Evolutionary conservation across 2,329 filamentous ascomycete genomes (phyloP).

Genomic region (Falciphora oryzae): DNA sequence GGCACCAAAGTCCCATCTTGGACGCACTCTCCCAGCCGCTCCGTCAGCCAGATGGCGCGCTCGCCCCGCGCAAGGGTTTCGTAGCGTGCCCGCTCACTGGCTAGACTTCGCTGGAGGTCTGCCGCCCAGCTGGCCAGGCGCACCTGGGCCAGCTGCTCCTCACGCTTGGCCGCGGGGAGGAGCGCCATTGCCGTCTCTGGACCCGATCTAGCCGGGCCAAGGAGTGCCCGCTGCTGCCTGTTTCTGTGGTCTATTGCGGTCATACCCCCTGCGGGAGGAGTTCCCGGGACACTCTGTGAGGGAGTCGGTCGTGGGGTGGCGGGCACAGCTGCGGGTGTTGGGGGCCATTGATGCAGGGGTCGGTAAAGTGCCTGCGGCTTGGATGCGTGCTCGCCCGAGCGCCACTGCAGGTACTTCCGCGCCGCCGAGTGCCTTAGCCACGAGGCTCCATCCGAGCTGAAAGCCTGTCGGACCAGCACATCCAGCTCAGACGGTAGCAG

Average conservation of each 20-base stretch:
- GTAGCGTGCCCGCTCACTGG: conserved; percentile 66
- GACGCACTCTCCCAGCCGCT: conserved; percentile 60
- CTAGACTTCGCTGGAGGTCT: conserved; percentile 70
- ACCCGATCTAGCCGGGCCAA: neutral
- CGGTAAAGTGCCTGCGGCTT: conserved; percentile 29
- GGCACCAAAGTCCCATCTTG: conserved; percentile 58
- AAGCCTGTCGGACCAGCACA: conserved; percentile 64
- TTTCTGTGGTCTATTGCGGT: neutral
- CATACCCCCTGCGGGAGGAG: neutral
- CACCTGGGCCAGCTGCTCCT: conserved; percentile 39
- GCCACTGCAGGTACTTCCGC: conserved; percentile 73
- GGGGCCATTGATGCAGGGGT: conserved; percentile 22
- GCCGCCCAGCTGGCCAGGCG: conserved; percentile 76
- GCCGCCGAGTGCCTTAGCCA: conserved; percentile 80
- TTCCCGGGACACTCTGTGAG: neutral
- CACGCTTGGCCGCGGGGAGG: conserved; percentile 20
- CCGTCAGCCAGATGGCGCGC: conserved; percentile 62
- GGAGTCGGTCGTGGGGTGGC: conserved; percentile 6
- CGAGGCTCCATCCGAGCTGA: conserved; percentile 70
- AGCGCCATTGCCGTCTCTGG: conserved; percentile 6
- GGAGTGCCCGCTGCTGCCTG: neutral
- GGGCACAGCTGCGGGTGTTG: conserved; percentile 11
- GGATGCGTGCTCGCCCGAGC: conserved; percentile 26
- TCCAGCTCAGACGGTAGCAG: conserved; percentile 69
- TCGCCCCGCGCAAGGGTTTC: conserved; percentile 57